phyloP scores from a whole-genome alignment of 2,329 filamentous ascomycete genomes.

The Venturia oleaginea region DNA sequence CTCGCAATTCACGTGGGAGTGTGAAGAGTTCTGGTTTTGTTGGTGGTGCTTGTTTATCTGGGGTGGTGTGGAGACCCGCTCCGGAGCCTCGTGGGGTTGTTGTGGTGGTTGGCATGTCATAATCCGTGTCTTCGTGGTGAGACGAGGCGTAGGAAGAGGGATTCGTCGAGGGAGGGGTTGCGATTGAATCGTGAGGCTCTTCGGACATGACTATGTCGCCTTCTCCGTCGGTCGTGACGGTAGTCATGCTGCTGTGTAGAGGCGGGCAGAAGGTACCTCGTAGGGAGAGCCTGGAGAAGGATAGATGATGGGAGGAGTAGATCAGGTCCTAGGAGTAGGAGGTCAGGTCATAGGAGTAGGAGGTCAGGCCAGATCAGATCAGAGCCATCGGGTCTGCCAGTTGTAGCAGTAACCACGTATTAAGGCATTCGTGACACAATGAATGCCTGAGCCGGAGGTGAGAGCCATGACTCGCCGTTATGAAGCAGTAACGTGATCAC shows the following conservation, averaged over 20 bases:
- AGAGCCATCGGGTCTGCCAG: too few species aligned
- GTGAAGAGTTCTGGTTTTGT: constrained; percentile 22
- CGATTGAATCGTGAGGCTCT: not conserved
- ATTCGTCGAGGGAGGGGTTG: not conserved
- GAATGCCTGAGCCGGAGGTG: too few species aligned
- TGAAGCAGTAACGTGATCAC: not conserved
- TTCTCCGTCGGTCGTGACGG: not conserved
- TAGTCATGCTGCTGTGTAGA: not conserved
- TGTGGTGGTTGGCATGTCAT: not conserved
- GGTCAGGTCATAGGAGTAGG: too few species aligned
- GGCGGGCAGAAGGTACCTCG: too few species aligned
- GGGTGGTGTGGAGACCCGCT: not conserved
- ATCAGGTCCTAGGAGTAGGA: too few species aligned
- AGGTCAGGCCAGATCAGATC: too few species aligned
- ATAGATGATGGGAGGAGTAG: too few species aligned
- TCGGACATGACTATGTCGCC: constrained; percentile 3
- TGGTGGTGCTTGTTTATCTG: not conserved
- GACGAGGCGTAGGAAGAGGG: not conserved
- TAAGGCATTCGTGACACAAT: too few species aligned
- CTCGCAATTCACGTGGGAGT: constrained; percentile 29
- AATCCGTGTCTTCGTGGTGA: not conserved
- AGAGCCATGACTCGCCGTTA: too few species aligned
- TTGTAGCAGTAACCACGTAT: too few species aligned
- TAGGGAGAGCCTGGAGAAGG: too few species aligned
- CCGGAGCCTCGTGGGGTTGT: not conserved